Evolutionary conservation across 441 rosid species (phyloP).

Genomic region (Adansonia gregorii): DNA sequence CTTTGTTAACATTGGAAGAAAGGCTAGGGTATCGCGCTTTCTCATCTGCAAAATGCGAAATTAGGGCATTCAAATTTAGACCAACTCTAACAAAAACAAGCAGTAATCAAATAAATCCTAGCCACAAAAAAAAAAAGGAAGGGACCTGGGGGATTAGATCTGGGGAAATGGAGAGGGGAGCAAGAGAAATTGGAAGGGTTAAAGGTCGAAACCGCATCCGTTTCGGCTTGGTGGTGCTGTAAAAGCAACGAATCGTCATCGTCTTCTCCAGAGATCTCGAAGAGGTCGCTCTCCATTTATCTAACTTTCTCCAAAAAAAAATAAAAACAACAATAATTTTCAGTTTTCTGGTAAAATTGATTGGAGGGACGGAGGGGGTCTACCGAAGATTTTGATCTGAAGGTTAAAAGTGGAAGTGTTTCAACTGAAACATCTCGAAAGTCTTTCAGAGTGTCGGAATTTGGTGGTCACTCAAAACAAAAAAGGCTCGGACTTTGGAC

Average conservation of each 20-base stretch:
- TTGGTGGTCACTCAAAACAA: background rate
- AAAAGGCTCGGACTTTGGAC: background rate
- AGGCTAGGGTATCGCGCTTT: constrained; percentile 33
- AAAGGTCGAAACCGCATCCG: constrained; percentile 36
- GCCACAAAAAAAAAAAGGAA: constrained; percentile 36
- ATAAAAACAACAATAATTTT: background rate
- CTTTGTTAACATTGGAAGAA: constrained; percentile 29
- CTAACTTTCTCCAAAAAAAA: background rate
- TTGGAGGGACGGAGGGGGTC: background rate
- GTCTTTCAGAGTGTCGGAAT: background rate
- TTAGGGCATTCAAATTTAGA: background rate
- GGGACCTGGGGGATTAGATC: constrained; percentile 44
- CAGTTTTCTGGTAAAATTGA: background rate
- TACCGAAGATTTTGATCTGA: background rate
- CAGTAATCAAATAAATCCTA: constrained; percentile 1
- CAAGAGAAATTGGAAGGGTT: constrained; percentile 48
- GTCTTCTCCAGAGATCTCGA: constrained; percentile 73
- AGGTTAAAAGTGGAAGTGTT: background rate
- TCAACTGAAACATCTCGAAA: background rate
- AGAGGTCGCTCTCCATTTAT: constrained; percentile 59
- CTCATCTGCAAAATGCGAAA: constrained; percentile 35
- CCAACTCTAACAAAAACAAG: background rate
- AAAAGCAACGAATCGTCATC: constrained; percentile 53
- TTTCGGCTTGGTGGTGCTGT: constrained; percentile 30
- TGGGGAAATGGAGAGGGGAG: constrained; percentile 67